Evolutionary conservation across 2,329 filamentous ascomycete species (phyloP).

Genomic region (Penicillium sp.): DNA sequence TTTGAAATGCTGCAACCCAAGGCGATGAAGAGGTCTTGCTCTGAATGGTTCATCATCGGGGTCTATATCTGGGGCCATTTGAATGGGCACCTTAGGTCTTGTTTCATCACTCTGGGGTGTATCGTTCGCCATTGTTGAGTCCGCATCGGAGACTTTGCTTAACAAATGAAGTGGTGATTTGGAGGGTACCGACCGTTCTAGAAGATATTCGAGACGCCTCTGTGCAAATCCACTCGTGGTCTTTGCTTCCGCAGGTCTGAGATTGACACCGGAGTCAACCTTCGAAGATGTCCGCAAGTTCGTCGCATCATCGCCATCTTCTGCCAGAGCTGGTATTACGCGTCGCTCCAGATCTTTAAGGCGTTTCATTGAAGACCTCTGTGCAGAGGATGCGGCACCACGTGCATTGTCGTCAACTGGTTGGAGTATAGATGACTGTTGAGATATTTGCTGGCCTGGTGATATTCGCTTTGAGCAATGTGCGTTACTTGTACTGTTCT

Average conservation of each 20-base stretch:
- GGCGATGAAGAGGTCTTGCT: constrained; percentile 53
- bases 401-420: constrained; percentile 31
- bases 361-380: constrained; percentile 34
- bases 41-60: constrained; percentile 53
- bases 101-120: not conserved
- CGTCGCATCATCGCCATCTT: constrained; percentile 47
- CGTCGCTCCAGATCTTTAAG: constrained; percentile 24
- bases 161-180: constrained; percentile 18
- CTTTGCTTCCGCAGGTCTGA: not conserved
- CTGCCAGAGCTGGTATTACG: constrained; percentile 48
- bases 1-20: constrained; percentile 73
- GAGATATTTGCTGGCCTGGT: not conserved
- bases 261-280: not conserved
- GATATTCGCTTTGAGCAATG: not conserved
- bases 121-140: not conserved
- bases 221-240: constrained; percentile 8
- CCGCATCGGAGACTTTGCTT: not conserved
- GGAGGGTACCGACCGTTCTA: constrained; percentile 29
- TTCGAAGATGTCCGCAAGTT: not conserved
- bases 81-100: not conserved
- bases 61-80: constrained; percentile 9
- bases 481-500: not conserved
- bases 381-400: not conserved
- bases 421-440: constrained; percentile 22
- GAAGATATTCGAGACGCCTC: constrained; percentile 33